Evolutionary conservation across 2,329 filamentous ascomycete species (phyloP).

Genomic region (Ascochyta fabae): DNA sequence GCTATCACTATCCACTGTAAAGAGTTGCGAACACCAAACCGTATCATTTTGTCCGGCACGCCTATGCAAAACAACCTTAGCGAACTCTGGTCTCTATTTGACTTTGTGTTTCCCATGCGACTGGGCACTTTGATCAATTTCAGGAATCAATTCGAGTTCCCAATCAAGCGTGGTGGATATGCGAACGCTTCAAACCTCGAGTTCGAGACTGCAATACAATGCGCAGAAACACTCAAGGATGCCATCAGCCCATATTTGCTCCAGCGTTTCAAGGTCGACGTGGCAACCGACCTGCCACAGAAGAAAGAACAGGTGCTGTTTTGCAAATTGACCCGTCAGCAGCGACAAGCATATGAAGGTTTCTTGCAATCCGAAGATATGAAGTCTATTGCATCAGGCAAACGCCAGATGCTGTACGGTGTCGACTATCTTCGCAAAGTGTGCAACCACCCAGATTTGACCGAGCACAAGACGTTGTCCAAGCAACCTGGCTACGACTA

Average conservation of each 20-base stretch:
- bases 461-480: conserved; percentile 68
- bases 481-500: conserved; percentile 74
- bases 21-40: conserved; percentile 85
- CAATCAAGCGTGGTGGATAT: conserved; percentile 91
- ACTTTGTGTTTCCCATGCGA: conserved; percentile 97
- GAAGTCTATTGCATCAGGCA: conserved; percentile 76
- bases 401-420: conserved; percentile 81
- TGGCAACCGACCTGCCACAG: conserved; percentile 89
- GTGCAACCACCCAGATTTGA: conserved; percentile 93
- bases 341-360: conserved; percentile 78
- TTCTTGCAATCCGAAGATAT: conserved; percentile 87
- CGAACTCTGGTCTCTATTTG: conserved; percentile 96
- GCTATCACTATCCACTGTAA: conserved; percentile 96
- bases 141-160: conserved; percentile 88
- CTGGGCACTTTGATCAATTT: conserved; percentile 91
- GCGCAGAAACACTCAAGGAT: conserved; percentile 91
- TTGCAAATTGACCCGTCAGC: conserved; percentile 83
- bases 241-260: conserved; percentile 92
- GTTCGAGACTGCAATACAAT: conserved; percentile 92
- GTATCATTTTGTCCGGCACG: conserved; percentile 92
- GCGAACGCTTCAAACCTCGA: conserved; percentile 93
- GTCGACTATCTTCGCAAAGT: conserved; percentile 94
- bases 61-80: conserved; percentile 97
- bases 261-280: conserved; percentile 90
- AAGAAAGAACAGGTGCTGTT: conserved; percentile 97